Percentiles rank a stretch among this genome's conserved stretches.
Evolutionary conservation across 345 rosid species (phyloP).

Genomic region (Euclidium syriacum): DNA sequence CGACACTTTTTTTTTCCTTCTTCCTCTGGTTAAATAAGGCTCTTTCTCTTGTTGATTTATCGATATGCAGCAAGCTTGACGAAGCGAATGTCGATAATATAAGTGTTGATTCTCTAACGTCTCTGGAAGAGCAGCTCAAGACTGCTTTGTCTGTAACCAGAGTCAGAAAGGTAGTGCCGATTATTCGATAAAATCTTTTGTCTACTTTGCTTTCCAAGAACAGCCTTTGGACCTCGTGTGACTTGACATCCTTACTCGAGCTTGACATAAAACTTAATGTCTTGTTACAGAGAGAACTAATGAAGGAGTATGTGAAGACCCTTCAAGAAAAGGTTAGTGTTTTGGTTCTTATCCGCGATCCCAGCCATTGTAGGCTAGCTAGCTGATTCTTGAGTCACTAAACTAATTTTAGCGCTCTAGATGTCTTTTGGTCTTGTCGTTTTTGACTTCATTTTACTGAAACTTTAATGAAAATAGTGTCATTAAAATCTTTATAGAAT

Average conservation of each 20-base stretch:
- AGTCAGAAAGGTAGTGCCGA: slow-evolving; percentile 32
- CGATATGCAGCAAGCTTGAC: slow-evolving; percentile 18
- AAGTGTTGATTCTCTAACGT: slow-evolving; percentile 6
- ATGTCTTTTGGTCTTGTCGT: not conserved
- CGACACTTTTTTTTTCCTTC: not conserved
- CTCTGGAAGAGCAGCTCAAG: slow-evolving; percentile 19
- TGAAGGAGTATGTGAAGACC: not conserved
- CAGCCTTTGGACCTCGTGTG: not conserved
- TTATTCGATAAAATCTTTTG: too few species aligned
- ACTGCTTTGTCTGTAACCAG: slow-evolving; percentile 21
- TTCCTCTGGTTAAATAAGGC: not conserved
- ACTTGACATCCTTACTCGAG: not conserved
- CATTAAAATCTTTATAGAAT: not conserved
- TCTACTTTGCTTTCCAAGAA: too few species aligned
- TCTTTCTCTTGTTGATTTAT: not conserved
- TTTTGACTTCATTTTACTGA: not conserved
- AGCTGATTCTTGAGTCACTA: not conserved
- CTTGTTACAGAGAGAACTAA: slow-evolving; percentile 17
- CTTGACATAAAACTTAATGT: not conserved
- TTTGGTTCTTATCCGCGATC: not conserved
- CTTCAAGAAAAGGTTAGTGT: slow-evolving; percentile 19
- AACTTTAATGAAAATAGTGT: too few species aligned
- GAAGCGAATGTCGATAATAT: not conserved
- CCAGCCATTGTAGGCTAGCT: not conserved
- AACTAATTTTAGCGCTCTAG: not conserved